Percentiles rank a stretch among this genome's conserved stretches.
phyloP scores from a whole-genome alignment of 352 stramenopile species.

The Phytopythium montanum region DNA sequence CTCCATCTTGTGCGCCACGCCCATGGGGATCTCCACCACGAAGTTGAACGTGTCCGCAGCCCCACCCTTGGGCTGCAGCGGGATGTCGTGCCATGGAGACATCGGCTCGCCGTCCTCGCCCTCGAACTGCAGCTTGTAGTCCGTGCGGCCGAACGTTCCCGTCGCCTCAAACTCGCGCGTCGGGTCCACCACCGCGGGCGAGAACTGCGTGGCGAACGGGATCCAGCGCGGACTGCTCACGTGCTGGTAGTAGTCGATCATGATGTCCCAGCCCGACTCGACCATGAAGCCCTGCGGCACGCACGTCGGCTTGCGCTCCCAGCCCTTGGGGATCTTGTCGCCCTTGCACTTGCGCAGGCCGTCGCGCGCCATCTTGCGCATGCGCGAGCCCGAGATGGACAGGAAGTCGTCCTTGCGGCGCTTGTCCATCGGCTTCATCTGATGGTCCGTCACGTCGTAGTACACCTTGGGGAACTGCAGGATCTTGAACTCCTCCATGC shows the following conservation, averaged over 20 bases:
- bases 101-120: conserved; percentile 72
- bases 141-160: conserved; percentile 63
- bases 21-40: conserved; percentile 98
- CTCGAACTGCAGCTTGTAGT: conserved; percentile 79
- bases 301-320: conserved; percentile 85
- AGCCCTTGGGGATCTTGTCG: conserved; percentile 61
- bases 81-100: conserved; percentile 98
- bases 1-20: conserved; percentile 98
- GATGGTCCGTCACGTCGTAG: conserved; percentile 97
- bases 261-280: conserved; percentile 96
- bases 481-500: conserved; percentile 94
- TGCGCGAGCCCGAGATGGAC: conserved; percentile 97
- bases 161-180: conserved; percentile 46
- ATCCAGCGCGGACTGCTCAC: conserved; percentile 85
- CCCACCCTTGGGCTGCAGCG: conserved; percentile 79
- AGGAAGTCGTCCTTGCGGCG: conserved; percentile 95
- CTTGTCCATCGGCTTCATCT: conserved; percentile 96
- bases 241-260: conserved; percentile 99
- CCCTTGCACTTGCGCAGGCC: conserved; percentile 90
- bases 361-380: conserved; percentile 95
- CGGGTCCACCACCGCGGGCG: conserved; percentile 37
- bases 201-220: conserved; percentile 74
- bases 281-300: conserved; percentile 98
- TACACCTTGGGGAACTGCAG: conserved; percentile 96
- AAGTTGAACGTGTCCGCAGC: conserved; percentile 88